These are phyloP conservation scores for Flammula alnicola DNA, from an alignment of 1,284 basidiomycete species.

Conservation along the genomic window DNA sequence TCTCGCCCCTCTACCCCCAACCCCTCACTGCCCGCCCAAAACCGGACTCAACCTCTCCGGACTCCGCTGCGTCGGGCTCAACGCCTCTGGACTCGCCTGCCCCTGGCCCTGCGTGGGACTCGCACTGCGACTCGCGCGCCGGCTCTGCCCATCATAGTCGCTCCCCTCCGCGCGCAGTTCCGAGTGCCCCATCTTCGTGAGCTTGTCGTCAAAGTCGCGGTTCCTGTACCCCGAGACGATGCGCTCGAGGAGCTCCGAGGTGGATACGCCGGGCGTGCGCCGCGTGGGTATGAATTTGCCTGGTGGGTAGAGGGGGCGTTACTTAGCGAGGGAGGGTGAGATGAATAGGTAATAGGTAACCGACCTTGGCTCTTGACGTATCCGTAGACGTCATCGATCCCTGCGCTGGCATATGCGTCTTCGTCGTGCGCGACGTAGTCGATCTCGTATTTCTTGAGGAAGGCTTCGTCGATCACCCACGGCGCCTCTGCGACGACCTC, in stretches of 20 bases:
- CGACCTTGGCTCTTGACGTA: constrained; percentile 82
- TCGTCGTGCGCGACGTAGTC: constrained; percentile 99
- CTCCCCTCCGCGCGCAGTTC: constrained; percentile 68
- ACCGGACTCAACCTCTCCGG: no score
- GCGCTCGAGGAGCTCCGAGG: constrained; percentile 89
- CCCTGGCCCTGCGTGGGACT: constrained; percentile 26
- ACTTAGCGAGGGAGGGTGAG: neutral
- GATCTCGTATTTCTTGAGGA: constrained; percentile 84
- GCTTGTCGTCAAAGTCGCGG: constrained; percentile 87
- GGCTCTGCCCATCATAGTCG: constrained; percentile 45
- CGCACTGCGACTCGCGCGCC: constrained; percentile 32
- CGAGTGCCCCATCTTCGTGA: constrained; percentile 82
- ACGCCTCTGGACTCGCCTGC: neutral
- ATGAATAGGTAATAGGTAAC: constrained; percentile 18
- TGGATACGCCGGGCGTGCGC: constrained; percentile 93
- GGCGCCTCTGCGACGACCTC: constrained; percentile 94
- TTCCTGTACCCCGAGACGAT: constrained; percentile 85
- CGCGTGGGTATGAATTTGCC: constrained; percentile 96
- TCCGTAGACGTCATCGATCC: constrained; percentile 85
- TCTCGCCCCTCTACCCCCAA: no score
- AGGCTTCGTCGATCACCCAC: constrained; percentile 87
- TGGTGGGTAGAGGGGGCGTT: constrained; percentile 32
- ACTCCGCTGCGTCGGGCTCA: constrained; percentile 5
- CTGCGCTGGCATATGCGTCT: constrained; percentile 77
- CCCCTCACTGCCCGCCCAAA: no score